These are phyloP conservation scores for Erysimum pusillum DNA, from an alignment of 441 rosid species.

Conservation along the genomic window DNA sequence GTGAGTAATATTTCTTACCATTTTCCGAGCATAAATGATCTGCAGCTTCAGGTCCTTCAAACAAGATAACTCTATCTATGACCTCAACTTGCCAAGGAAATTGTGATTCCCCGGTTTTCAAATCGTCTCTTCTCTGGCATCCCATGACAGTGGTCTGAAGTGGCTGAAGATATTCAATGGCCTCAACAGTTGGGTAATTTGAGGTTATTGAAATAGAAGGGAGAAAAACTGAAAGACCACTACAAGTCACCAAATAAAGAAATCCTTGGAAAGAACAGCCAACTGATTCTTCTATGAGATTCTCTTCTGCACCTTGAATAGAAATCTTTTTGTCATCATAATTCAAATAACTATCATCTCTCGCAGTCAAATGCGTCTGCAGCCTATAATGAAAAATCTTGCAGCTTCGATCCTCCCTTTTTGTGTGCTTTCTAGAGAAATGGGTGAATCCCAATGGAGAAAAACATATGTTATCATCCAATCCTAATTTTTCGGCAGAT, in stretches of 20 bases:
- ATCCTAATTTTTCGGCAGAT: constrained; percentile 62
- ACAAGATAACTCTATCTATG: constrained; percentile 86
- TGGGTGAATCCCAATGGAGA: constrained; percentile 89
- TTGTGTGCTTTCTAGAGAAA: constrained; percentile 62
- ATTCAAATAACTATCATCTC: constrained; percentile 70
- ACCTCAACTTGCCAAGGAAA: constrained; percentile 85
- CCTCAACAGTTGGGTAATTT: constrained; percentile 62
- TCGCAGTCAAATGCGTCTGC: constrained; percentile 54
- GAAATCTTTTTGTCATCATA: constrained; percentile 43
- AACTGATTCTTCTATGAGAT: constrained; percentile 70
- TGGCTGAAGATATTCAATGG: constrained; percentile 66
- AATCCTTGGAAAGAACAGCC: constrained; percentile 91
- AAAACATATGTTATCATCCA: constrained; percentile 76
- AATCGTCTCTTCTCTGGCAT: constrained; percentile 44
- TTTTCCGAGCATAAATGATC: constrained; percentile 83
- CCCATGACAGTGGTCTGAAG: constrained; percentile 43
- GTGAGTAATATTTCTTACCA: constrained; percentile 66
- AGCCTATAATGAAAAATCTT: constrained; percentile 68
- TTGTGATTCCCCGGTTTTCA: constrained; percentile 51
- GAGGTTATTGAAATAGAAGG: constrained; percentile 77
- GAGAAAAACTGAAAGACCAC: constrained; percentile 90
- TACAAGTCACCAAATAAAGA: constrained; percentile 82
- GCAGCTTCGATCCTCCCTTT: constrained; percentile 47
- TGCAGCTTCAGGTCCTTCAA: constrained; percentile 91
- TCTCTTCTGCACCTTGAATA: constrained; percentile 57